Percentiles rank a stretch among this genome's conserved stretches.
phyloP scores from a whole-genome alignment of 1,139 yeast genomes.

The Yarrowia galli region DNA sequence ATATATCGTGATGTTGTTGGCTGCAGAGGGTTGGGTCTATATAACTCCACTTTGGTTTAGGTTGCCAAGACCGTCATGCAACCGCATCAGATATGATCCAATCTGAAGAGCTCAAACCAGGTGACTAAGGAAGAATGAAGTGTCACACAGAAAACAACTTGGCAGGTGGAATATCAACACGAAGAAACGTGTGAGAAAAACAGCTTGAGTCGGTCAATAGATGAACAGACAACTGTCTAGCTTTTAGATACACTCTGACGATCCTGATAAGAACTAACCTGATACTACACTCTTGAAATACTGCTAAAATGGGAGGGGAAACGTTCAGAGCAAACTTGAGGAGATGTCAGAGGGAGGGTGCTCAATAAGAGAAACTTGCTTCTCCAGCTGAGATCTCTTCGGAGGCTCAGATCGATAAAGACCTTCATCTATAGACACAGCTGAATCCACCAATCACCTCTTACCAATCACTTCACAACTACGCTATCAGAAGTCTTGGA shows the following conservation, averaged over 20 bases:
- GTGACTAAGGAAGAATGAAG: background rate
- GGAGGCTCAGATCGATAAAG: too few species aligned
- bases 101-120: background rate
- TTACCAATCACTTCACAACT: background rate
- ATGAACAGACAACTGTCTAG: too few species aligned
- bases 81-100: slow-evolving; percentile 24
- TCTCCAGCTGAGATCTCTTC: too few species aligned
- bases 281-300: background rate
- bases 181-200: too few species aligned
- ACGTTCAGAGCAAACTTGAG: background rate
- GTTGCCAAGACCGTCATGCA: slow-evolving; percentile 17
- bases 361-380: too few species aligned
- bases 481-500: background rate
- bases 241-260: background rate
- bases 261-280: background rate
- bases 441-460: too few species aligned
- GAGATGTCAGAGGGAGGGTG: too few species aligned
- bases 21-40: background rate
- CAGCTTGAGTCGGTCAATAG: too few species aligned
- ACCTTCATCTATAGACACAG: too few species aligned
- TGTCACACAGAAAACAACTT: too few species aligned
- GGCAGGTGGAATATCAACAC: too few species aligned
- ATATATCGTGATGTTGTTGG: background rate
- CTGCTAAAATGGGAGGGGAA: background rate
- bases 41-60: background rate